A percentile compares a stretch with the other conserved stretches of the same genome.
phyloP scores from a whole-genome alignment of 1,139 yeast genomes.

The Blastobotrys capitulatus region DNA sequence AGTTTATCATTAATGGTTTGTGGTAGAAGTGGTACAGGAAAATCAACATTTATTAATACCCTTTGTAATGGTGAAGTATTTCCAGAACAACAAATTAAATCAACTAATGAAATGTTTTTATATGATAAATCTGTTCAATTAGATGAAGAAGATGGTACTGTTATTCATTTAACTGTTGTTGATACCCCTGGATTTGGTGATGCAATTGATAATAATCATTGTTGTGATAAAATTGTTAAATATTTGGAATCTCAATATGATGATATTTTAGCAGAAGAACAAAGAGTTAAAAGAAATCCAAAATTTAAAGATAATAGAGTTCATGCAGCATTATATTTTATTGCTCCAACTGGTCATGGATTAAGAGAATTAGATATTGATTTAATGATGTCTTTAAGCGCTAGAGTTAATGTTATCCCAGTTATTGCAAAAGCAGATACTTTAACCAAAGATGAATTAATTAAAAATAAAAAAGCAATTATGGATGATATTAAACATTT shows the following conservation, averaged over 20 bases:
- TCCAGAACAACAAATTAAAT: slow-evolving; percentile 13
- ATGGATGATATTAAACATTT: slow-evolving; percentile 70
- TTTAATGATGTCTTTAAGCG: slow-evolving; percentile 70
- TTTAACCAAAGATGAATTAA: slow-evolving; percentile 69
- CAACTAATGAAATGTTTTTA: slow-evolving; percentile 20
- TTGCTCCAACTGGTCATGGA: slow-evolving; percentile 74
- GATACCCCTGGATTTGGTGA: slow-evolving; percentile 85
- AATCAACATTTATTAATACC: slow-evolving; percentile 76
- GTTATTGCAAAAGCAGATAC: slow-evolving; percentile 85
- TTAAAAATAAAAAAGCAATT: slow-evolving; percentile 55
- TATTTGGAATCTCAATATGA: slow-evolving; percentile 88
- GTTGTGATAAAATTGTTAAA: slow-evolving; percentile 65
- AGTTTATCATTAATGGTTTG: slow-evolving; percentile 75
- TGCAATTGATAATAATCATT: slow-evolving; percentile 57
- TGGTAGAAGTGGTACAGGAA: slow-evolving; percentile 76
- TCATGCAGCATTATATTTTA: slow-evolving; percentile 65
- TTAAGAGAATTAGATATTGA: slow-evolving; percentile 68
- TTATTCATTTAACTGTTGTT: slow-evolving; percentile 51
- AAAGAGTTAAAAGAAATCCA: slow-evolving; percentile 81
- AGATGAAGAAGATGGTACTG: slow-evolving; percentile 53
- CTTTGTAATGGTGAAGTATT: slow-evolving; percentile 65
- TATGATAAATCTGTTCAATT: slow-evolving; percentile 15
- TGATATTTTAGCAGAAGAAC: slow-evolving; percentile 85
- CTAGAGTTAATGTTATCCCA: slow-evolving; percentile 82
- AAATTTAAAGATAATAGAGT: slow-evolving; percentile 68